These are phyloP conservation scores for Dryas alaskensis DNA, from an alignment of 306 rosid species.

Conservation along the genomic window DNA sequence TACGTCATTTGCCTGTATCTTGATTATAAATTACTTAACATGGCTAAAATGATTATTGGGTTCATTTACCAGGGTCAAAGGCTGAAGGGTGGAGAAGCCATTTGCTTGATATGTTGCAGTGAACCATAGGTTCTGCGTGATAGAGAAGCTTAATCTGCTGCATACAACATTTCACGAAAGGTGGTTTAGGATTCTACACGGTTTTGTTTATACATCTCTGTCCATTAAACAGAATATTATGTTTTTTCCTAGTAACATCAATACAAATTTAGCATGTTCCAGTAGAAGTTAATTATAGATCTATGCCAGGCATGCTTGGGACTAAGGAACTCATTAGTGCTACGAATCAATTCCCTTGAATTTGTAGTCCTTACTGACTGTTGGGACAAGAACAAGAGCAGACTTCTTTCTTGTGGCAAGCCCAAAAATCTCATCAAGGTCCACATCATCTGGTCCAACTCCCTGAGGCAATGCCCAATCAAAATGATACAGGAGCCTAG, in stretches of 20 bases:
- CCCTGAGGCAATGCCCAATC: constrained; percentile 39
- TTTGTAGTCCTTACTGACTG: constrained; percentile 17
- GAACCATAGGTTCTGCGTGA: constrained; percentile 22
- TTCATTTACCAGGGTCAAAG: constrained; percentile 45
- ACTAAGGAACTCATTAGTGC: too few species aligned
- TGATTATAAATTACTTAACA: not conserved
- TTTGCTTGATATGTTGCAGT: constrained; percentile 30
- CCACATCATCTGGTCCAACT: constrained; percentile 26
- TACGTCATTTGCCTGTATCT: constrained; percentile 5
- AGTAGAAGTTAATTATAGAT: too few species aligned
- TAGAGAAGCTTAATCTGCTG: constrained; percentile 14
- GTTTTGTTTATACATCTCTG: constrained; percentile 41
- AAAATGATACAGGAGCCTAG: constrained; percentile 36
- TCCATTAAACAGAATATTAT: constrained; percentile 2
- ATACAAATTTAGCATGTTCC: constrained; percentile 13
- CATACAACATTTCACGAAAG: constrained; percentile 22
- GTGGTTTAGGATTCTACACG: constrained; percentile 29
- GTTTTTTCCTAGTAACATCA: constrained; percentile 6
- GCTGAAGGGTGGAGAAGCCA: constrained; percentile 30
- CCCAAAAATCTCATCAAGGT: constrained; percentile 40
- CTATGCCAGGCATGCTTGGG: too few species aligned
- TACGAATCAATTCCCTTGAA: not conserved
- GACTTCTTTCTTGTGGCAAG: constrained; percentile 34
- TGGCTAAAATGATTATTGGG: constrained; percentile 14
- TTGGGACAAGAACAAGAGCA: constrained; percentile 34